Evolutionary conservation across 2,329 filamentous ascomycete genomes (phyloP), one percentile per base, ranked within the genome.

Genomic region (Cladophialophora chaetospira): DNA sequence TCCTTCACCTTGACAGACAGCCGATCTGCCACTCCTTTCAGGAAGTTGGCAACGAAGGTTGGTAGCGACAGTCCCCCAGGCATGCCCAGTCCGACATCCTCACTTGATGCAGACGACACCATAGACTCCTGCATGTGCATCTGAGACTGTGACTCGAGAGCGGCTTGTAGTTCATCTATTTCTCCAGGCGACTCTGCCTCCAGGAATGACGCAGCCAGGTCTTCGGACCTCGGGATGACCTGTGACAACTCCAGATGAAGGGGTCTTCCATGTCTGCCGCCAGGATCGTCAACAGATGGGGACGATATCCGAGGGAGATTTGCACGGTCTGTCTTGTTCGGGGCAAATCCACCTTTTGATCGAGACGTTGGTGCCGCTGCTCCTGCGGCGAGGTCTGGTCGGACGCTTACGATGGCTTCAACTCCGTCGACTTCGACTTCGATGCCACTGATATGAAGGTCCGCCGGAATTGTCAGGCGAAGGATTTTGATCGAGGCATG

Each of bases 381-480:
- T 9, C 43, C 28, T 29, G 53, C 23, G 15, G 26, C 23, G 17
- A 40, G 40, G 11, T 62, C 58, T 47, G 50, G 25, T 35, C 58
- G 47, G 25, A 64, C 33, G n/a, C 48, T 55, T 25, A 63, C 58
- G 15, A 60, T 51, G 19, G 95, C 81, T 63, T 92, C 83, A 59
- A 97, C 84, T 17, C 91, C 91, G 65, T 93, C 85, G 19, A 93
- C 81, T 68, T 96, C 89, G 66, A 93, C 84, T 26, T 83, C 79
- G 69, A 97, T 95, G 25, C 90, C 87, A 65, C 88, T 92, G 51
- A 85, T 88, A 71, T 92, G 91, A 63, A 97, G 87, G 72, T 97
- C 90, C 70, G 94, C 87, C 10, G 93, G 91, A 48, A 97, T 82
- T 5, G 88, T 95, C 52, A 97, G 77, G 67, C 88, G 88, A 21